These are phyloP conservation scores for Xylariales sp. DNA, from an alignment of 2,329 filamentous ascomycete genomes.

Conservation along the genomic window DNA sequence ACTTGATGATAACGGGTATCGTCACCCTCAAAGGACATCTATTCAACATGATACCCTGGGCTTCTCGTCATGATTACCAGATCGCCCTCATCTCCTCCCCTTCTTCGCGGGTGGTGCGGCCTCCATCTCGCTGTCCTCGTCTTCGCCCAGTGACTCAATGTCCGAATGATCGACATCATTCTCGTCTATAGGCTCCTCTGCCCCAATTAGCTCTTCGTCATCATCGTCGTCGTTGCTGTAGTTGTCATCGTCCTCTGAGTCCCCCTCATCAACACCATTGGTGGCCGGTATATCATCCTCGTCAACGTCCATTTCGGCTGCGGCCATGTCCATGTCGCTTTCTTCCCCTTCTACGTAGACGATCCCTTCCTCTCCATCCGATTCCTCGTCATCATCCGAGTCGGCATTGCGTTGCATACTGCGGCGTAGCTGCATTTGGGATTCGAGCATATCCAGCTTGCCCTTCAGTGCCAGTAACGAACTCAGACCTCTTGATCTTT, in stretches of 20 bases:
- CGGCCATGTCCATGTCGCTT: constrained; percentile 42
- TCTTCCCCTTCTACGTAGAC: constrained; percentile 86
- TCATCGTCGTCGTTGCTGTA: constrained; percentile 31
- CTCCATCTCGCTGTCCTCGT: constrained; percentile 48
- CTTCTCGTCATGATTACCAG: too few relatives aligned
- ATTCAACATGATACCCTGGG: constrained; percentile 24
- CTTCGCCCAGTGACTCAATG: constrained; percentile 50
- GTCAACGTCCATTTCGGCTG: constrained; percentile 46
- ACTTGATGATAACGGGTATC: constrained; percentile 11
- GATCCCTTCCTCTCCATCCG: constrained; percentile 66
- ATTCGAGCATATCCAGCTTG: constrained; percentile 89
- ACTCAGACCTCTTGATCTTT: constrained; percentile 76
- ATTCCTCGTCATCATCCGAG: constrained; percentile 47
- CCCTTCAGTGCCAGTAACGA: constrained; percentile 86
- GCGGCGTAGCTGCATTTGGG: constrained; percentile 77
- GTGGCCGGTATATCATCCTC: constrained; percentile 54
- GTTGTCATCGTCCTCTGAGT: constrained; percentile 55
- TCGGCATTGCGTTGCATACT: constrained; percentile 56
- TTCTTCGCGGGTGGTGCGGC: constrained; percentile 41
- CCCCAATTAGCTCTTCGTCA: constrained; percentile 35
- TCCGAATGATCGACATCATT: constrained; percentile 59
- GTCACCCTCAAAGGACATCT: constrained; percentile 7
- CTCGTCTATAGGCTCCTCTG: constrained; percentile 40
- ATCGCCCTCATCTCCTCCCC: constrained; percentile 10
- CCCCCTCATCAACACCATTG: constrained; percentile 50